phyloP scores from a whole-genome alignment of 805 yeast species.

The Spathaspora girioi region DNA sequence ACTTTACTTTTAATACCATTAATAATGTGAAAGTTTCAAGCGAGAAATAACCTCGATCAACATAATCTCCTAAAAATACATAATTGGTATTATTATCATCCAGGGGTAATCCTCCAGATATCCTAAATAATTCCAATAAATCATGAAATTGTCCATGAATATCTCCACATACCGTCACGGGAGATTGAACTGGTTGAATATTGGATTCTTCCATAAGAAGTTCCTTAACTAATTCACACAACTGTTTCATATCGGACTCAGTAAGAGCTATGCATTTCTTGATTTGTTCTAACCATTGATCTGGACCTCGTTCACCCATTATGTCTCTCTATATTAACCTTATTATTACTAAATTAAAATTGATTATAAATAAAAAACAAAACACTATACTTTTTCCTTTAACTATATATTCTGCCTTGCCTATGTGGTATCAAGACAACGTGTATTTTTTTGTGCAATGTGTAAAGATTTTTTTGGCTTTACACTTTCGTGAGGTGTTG shows the following conservation, averaged over 20 bases:
- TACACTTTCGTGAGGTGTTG: not conserved
- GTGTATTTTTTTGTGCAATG: not conserved
- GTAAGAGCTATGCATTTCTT: slow-evolving; percentile 84
- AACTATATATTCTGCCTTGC: not conserved
- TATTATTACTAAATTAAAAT: not conserved
- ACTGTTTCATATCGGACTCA: slow-evolving; percentile 92
- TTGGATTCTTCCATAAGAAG: slow-evolving; percentile 93
- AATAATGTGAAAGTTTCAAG: slow-evolving; percentile 89
- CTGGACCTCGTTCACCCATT: slow-evolving; percentile 82
- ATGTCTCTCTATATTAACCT: not conserved
- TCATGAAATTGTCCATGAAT: slow-evolving; percentile 98
- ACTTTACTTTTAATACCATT: slow-evolving; percentile 89
- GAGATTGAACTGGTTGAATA: slow-evolving; percentile 89
- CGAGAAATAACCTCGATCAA: slow-evolving; percentile 95
- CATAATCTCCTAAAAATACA: slow-evolving; percentile 92
- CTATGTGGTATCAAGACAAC: not conserved
- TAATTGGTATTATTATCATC: slow-evolving; percentile 62
- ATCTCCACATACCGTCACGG: slow-evolving; percentile 96
- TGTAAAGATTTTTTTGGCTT: not conserved
- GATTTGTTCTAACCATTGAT: slow-evolving; percentile 92
- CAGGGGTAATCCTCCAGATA: slow-evolving; percentile 89
- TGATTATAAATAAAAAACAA: not conserved
- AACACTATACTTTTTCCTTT: not conserved
- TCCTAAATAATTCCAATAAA: slow-evolving; percentile 80
- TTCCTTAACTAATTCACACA: slow-evolving; percentile 94